Conservation (phyloP, 75 land plant species). For the Cryptomeria japonica region DNA sequence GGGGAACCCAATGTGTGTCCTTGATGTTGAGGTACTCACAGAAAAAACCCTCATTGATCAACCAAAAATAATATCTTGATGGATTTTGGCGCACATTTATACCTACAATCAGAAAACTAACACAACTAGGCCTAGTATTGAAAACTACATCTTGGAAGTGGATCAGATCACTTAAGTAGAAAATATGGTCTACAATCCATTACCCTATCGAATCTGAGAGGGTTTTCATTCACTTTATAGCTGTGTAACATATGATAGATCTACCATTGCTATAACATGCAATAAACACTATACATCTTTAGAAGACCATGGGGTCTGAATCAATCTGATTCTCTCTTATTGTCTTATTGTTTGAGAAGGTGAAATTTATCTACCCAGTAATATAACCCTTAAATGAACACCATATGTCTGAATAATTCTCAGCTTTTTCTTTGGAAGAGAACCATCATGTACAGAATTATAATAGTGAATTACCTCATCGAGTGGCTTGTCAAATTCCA, state of each 20-base stretch:
- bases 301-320: background rate
- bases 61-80: background rate
- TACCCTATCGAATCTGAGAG: background rate
- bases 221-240: background rate
- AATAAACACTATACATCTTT: background rate
- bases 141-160: background rate
- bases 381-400: background rate
- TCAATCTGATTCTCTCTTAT: background rate
- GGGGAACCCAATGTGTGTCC: too few species aligned
- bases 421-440: background rate
- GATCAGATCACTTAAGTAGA: background rate
- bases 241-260: background rate
- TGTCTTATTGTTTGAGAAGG: background rate
- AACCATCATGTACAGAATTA: background rate
- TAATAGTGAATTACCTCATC: slow-evolving; percentile 61
- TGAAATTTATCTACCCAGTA: background rate
- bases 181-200: background rate
- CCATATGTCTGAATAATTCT: background rate
- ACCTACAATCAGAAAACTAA: background rate
- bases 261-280: background rate
- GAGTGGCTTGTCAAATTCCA: slow-evolving; percentile 88
- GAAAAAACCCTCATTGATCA: too few species aligned
- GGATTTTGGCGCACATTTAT: background rate
- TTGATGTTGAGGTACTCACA: too few species aligned
- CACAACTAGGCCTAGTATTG: background rate